phyloP scores from a whole-genome alignment of 2,329 filamentous ascomycete genomes.

The Blastomyces parvus region DNA sequence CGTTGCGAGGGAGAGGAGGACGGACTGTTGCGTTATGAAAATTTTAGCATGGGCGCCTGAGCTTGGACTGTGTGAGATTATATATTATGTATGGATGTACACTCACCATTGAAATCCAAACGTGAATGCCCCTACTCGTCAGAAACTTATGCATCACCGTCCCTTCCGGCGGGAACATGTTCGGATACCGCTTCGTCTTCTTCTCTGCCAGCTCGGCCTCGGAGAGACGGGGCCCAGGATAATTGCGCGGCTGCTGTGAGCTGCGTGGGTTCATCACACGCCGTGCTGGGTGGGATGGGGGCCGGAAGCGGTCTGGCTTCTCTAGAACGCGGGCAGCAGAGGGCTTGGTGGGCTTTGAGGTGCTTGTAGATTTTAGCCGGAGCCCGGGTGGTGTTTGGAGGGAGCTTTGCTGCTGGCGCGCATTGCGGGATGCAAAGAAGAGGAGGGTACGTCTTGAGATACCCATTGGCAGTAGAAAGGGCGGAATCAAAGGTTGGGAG shows the following conservation, averaged over 20 bases:
- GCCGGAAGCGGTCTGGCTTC: constrained; percentile 81
- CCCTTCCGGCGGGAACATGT: constrained; percentile 76
- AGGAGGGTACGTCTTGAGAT: constrained; percentile 23
- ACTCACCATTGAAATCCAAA: constrained; percentile 74
- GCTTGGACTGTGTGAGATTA: not conserved
- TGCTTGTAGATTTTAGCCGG: constrained; percentile 17
- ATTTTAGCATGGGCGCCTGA: not conserved
- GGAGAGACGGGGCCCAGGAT: constrained; percentile 60
- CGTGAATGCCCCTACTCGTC: constrained; percentile 64
- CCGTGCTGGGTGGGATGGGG: constrained; percentile 75
- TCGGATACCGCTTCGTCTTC: constrained; percentile 66
- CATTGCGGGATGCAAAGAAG: constrained; percentile 9
- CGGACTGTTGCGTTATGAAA: constrained; percentile 40
- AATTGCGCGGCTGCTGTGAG: constrained; percentile 50
- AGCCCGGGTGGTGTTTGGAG: constrained; percentile 15
- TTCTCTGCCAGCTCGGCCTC: constrained; percentile 57
- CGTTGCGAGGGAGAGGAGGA: constrained; percentile 58
- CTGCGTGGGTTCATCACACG: constrained; percentile 41
- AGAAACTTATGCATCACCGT: constrained; percentile 79
- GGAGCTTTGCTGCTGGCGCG: not conserved
- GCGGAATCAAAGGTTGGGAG: constrained; percentile 42
- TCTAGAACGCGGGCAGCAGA: constrained; percentile 52
- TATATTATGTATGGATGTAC: not conserved
- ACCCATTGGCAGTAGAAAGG: constrained; percentile 58
- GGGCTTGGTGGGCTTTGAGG: constrained; percentile 12